These are phyloP conservation scores for Lophiostoma macrostomum DNA, from an alignment of 495 filamentous ascomycete species.

Conservation along the genomic window DNA sequence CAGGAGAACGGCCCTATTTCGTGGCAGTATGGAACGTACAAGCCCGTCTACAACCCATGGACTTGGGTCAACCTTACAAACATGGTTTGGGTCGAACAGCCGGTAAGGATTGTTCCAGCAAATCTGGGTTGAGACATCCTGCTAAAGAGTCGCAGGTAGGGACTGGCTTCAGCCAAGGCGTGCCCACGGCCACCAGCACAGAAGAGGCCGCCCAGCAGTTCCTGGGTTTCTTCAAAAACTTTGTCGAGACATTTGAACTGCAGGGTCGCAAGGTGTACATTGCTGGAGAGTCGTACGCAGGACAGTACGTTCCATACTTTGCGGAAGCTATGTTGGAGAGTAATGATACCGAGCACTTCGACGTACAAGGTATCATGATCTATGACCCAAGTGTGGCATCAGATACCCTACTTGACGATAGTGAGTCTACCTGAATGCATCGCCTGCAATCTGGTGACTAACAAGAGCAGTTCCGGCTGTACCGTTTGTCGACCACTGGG, in stretches of 20 bases:
- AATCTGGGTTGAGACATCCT: too few relatives aligned
- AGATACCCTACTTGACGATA: conserved; percentile 40
- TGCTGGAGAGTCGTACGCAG: conserved; percentile 66
- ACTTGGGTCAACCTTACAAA: conserved; percentile 74
- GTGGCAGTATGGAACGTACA: conserved; percentile 45
- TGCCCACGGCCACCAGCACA: conserved; percentile 51
- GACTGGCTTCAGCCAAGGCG: conserved; percentile 62
- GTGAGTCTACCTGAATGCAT: too few relatives aligned
- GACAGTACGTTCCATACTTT: conserved; percentile 77
- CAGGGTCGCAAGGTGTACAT: conserved; percentile 61
- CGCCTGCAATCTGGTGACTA: conserved; percentile 33
- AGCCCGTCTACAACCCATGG: conserved; percentile 34
- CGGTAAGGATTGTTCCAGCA: too few relatives aligned
- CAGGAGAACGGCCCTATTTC: conserved; percentile 44
- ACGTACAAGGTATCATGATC: conserved; percentile 63
- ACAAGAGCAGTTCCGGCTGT: conserved; percentile 45
- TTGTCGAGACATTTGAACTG: conserved; percentile 57
- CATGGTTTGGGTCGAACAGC: conserved; percentile 73
- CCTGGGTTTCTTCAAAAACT: conserved; percentile 63
- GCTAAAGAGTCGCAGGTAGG: too few relatives aligned
- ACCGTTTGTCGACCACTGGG: conserved; percentile 50
- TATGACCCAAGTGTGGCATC: conserved; percentile 52
- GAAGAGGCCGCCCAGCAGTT: conserved; percentile 59
- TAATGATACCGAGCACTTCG: conserved; percentile 63
- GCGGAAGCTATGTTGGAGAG: conserved; percentile 68